A percentile compares a stretch with the other conserved stretches of the same genome.
These are phyloP conservation scores for Apocynum venetum DNA, from an alignment of 257 asterid species.

Conservation along the genomic window DNA sequence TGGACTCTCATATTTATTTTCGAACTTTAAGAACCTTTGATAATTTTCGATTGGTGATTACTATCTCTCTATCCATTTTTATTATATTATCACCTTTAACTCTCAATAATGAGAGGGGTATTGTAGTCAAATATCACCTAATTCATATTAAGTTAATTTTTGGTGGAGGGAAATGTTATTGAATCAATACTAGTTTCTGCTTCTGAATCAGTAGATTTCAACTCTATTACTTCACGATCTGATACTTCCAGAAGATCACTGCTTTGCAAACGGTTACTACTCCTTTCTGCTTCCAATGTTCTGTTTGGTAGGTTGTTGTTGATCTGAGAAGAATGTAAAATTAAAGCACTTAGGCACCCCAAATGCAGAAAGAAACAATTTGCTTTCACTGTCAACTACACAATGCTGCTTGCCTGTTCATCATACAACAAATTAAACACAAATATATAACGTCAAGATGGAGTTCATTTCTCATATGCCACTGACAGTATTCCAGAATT, in stretches of 20 bases:
- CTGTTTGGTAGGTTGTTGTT: conserved; percentile 22
- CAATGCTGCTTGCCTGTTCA: too few species aligned
- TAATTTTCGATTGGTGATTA: too few species aligned
- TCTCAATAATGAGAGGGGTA: too few species aligned
- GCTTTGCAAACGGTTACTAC: conserved; percentile 23
- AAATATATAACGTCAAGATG: neutral
- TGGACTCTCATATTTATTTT: too few species aligned
- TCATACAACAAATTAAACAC: neutral
- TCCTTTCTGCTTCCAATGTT: conserved; percentile 31
- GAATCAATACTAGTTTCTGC: neutral
- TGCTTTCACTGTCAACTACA: neutral
- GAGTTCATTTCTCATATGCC: neutral
- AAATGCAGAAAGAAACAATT: neutral
- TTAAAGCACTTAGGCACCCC: neutral
- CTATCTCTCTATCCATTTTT: too few species aligned
- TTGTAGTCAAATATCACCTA: too few species aligned
- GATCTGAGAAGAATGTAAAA: conserved; percentile 23
- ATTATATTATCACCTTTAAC: too few species aligned
- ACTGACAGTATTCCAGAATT: neutral
- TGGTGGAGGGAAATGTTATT: too few species aligned
- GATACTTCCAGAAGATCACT: conserved; percentile 34
- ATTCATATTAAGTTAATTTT: too few species aligned
- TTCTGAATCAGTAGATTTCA: conserved; percentile 21
- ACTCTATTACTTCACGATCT: conserved; percentile 27
- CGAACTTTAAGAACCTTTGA: too few species aligned